phyloP scores from a whole-genome alignment of 306 rosid genomes.

The Corylus americana region DNA sequence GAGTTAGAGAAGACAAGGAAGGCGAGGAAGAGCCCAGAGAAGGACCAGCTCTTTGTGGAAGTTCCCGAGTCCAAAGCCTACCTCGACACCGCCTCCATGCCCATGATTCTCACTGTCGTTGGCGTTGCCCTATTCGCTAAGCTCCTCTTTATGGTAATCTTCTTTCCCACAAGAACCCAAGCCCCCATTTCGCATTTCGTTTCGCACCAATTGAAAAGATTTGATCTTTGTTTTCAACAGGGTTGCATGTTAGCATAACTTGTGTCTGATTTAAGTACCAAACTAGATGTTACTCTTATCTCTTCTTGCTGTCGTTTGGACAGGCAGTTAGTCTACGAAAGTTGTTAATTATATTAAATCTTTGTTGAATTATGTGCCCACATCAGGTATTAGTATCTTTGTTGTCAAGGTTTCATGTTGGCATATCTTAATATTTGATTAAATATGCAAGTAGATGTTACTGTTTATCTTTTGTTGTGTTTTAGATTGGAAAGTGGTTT shows the following conservation, averaged over 20 bases:
- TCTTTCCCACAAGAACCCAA: too few species aligned
- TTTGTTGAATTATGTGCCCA: too few species aligned
- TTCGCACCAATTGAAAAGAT: background rate
- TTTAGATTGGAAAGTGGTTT: slow-evolving; percentile 6
- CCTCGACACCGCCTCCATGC: slow-evolving; percentile 83
- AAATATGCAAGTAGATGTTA: background rate
- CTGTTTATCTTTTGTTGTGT: background rate
- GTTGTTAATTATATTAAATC: too few species aligned
- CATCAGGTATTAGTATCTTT: too few species aligned
- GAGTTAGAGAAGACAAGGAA: slow-evolving; percentile 56
- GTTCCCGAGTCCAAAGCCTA: slow-evolving; percentile 66
- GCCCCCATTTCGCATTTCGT: background rate
- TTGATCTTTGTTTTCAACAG: too few species aligned
- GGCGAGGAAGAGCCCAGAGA: slow-evolving; percentile 34
- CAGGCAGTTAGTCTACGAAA: too few species aligned
- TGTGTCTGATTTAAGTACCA: background rate
- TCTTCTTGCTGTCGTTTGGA: background rate
- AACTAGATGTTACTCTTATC: background rate
- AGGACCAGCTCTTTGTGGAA: slow-evolving; percentile 61
- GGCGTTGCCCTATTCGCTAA: slow-evolving; percentile 70
- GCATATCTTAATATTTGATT: background rate
- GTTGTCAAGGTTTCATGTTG: background rate
- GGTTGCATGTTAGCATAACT: too few species aligned
- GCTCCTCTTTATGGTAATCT: slow-evolving; percentile 66
- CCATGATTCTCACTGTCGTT: slow-evolving; percentile 63